Evolutionary conservation across 495 filamentous ascomycete species (phyloP), one percentile per base, ranked within the genome.

Genomic region (Acidomyces sp.): DNA sequence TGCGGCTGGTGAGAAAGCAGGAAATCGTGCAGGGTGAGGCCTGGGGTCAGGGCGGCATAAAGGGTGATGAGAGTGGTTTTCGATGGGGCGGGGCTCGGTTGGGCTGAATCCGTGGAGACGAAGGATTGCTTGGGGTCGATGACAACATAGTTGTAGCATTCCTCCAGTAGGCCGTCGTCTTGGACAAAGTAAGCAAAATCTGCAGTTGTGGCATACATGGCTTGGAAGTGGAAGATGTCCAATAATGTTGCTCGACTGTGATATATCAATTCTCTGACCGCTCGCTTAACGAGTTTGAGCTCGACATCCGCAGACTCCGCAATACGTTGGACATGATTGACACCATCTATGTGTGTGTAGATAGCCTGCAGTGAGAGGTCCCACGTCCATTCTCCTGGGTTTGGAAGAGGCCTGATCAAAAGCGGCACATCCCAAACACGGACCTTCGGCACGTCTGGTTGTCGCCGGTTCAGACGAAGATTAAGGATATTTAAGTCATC

Each of bases 401-500:
- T 64, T 16, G 74, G 66, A 24, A 90, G 79, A 31, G 81, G 78
- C 43, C 92, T 80, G 48, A 85, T 93, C 48, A 82, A 78, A 12
- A 96, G 70, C 10, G 90, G 90, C 7, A 97, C 92, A 53, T 94
- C 82, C 76, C 78, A 92, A 6, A 82, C 68, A 48, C 77, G 76
- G 41, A 95, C 75, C 5, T 74, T 68, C 0, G 86, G 76, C 0
- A 88, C 86, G 5, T 75, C 72, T 2, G 77, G 70, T 0, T 84
- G 85, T 61, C 94, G 93, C 34, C 93, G 74, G 58, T 94, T 94
- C 68, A 97, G 82, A 60, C 94, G 94, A 55, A 97, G 73, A 13
- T 49, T 57, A 11, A 55, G 43, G 22, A 41, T 20, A 15, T 25
- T 32, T 25, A 31, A 0, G 64, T 69, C 23, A 61, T 85, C 80